These are phyloP conservation scores for Macrotyloma uniflorum DNA, from an alignment of 306 rosid genomes.

Conservation along the genomic window DNA sequence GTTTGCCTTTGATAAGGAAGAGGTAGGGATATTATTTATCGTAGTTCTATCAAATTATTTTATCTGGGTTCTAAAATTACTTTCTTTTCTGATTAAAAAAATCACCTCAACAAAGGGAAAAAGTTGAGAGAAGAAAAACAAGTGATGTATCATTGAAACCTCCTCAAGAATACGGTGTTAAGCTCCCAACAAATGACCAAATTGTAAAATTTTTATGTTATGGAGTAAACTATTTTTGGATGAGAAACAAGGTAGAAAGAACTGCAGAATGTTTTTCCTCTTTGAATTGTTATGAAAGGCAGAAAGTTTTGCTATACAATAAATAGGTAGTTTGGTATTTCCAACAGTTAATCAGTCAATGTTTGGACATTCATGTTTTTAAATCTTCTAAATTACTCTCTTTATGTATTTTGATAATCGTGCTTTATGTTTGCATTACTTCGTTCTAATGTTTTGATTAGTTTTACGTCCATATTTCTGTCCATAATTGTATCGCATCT, in stretches of 20 bases:
- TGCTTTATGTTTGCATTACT: conserved; percentile 8
- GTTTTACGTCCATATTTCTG: neutral
- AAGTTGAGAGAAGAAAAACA: neutral
- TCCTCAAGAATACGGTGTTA: neutral
- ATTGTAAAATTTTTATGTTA: neutral
- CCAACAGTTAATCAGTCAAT: neutral
- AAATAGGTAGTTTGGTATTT: neutral
- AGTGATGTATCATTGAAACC: neutral
- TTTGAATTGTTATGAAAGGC: neutral
- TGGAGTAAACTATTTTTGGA: neutral
- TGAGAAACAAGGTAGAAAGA: neutral
- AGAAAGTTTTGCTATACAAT: neutral
- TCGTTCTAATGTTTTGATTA: neutral
- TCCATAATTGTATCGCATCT: neutral
- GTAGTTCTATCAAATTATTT: conserved; percentile 19
- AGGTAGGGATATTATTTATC: conserved; percentile 56
- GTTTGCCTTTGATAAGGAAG: conserved; percentile 69
- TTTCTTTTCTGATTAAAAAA: neutral
- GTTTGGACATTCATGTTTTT: neutral
- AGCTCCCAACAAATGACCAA: conserved; percentile 5
- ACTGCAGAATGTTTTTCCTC: neutral
- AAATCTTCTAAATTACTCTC: neutral
- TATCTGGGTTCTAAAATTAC: conserved; percentile 1
- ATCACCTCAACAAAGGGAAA: neutral
- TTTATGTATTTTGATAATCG: neutral